Evolutionary conservation across 78 protist species (phyloP).

Genomic region (Chrysochromulina tobinii): DNA sequence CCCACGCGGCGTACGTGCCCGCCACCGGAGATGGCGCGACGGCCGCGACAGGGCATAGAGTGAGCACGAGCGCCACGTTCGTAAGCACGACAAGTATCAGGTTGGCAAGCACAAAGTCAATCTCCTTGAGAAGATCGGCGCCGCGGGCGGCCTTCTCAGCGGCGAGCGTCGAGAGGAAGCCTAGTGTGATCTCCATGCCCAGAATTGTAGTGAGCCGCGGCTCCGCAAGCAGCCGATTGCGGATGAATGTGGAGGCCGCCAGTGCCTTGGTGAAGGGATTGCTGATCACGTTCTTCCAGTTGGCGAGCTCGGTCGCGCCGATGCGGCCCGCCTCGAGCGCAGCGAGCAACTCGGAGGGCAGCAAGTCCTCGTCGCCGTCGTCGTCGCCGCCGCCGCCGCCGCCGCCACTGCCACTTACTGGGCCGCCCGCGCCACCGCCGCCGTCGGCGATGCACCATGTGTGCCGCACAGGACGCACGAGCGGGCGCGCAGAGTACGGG

Average conservation of each 20-base stretch:
- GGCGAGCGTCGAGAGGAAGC: neutral
- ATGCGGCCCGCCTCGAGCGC: neutral
- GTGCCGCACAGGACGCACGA: too few relatives aligned
- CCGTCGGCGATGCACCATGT: too few relatives aligned
- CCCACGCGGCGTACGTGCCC: neutral
- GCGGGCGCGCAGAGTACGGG: too few relatives aligned
- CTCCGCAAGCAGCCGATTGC: neutral
- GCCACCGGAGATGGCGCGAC: neutral
- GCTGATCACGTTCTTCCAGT: neutral
- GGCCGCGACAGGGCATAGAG: neutral
- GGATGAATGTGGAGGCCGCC: neutral
- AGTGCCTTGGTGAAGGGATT: neutral
- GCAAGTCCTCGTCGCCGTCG: neutral
- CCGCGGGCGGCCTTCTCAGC: neutral
- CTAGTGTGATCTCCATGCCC: neutral
- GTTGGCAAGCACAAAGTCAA: neutral
- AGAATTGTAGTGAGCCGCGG: neutral
- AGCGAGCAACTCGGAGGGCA: neutral
- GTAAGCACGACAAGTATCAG: neutral
- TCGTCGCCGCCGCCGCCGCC: neutral
- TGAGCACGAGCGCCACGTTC: constrained; percentile 2
- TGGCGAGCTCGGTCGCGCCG: neutral
- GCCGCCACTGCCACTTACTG: neutral
- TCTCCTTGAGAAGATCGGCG: neutral
- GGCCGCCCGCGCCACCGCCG: neutral